These are phyloP conservation scores for Nematocida sp. DNA, from an alignment of 371 early-diverging fungal species.

Conservation along the genomic window DNA sequence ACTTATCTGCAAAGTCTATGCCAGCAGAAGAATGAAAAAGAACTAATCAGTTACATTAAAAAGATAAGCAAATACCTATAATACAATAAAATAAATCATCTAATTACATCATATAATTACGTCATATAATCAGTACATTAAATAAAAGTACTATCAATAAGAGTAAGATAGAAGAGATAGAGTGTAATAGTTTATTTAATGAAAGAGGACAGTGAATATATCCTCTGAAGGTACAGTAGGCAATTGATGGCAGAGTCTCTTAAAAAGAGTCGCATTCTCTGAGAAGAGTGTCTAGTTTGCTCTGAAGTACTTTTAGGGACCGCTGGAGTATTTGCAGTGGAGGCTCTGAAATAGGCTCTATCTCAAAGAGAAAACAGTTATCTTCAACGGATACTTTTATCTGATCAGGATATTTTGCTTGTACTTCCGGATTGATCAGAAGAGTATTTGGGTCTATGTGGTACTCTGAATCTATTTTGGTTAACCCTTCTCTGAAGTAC, in stretches of 20 bases:
- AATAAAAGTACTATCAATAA: too few relatives aligned
- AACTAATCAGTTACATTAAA: conserved; percentile 24
- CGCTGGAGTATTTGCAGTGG: not conserved
- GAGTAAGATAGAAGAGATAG: too few relatives aligned
- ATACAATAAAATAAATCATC: too few relatives aligned
- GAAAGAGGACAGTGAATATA: too few relatives aligned
- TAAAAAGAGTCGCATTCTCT: too few relatives aligned
- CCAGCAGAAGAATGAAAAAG: conserved; percentile 25
- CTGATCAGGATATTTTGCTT: conserved; percentile 12
- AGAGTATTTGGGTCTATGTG: conserved; percentile 14
- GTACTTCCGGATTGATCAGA: conserved; percentile 28
- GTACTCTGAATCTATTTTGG: not conserved
- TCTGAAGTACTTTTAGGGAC: not conserved
- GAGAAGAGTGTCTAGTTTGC: conserved; percentile 7
- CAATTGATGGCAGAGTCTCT: too few relatives aligned
- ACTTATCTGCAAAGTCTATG: conserved; percentile 40
- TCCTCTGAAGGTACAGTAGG: too few relatives aligned
- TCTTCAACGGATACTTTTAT: not conserved
- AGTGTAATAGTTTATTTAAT: too few relatives aligned
- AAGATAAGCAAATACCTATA: conserved; percentile 19
- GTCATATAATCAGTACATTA: too few relatives aligned
- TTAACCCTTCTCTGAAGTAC: conserved; percentile 31
- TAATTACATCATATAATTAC: too few relatives aligned
- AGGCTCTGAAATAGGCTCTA: conserved; percentile 12
- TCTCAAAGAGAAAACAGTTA: conserved; percentile 24